A percentile compares a stretch with the other conserved stretches of the same genome.
Conservation (phyloP, 2,329 filamentous ascomycete species). For the Clonostachys byssicola region DNA sequence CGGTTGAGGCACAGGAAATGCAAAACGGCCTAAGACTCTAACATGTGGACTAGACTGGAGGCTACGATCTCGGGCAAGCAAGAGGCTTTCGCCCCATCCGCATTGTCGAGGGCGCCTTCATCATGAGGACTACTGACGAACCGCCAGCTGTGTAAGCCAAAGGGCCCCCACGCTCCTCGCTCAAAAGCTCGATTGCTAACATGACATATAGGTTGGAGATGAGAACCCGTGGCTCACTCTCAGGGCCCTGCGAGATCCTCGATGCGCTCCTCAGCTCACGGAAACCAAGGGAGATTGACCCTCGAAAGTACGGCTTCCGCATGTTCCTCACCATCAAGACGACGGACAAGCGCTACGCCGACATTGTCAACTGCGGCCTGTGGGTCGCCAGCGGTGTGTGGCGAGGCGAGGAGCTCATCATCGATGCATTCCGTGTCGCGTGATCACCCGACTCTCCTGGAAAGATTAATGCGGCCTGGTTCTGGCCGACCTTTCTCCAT, state of each 20-base stretch:
- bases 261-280: slow-evolving; percentile 30
- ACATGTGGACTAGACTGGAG: slow-evolving; percentile 24
- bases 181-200: not conserved
- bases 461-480: not conserved
- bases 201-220: slow-evolving; percentile 27
- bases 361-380: slow-evolving; percentile 42
- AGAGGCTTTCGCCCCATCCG: slow-evolving; percentile 33
- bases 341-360: slow-evolving; percentile 41
- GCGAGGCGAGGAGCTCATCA: slow-evolving; percentile 37
- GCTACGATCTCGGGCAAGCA: slow-evolving; percentile 35
- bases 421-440: slow-evolving; percentile 32
- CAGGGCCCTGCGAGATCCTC: slow-evolving; percentile 37
- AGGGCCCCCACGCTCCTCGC: not conserved
- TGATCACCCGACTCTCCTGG: slow-evolving; percentile 5
- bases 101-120: slow-evolving; percentile 43
- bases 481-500: not conserved
- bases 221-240: slow-evolving; percentile 41
- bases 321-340: slow-evolving; percentile 46
- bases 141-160: slow-evolving; percentile 35
- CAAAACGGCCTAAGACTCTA: not conserved
- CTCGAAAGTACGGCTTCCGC: slow-evolving; percentile 40
- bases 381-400: slow-evolving; percentile 46
- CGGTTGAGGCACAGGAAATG: not conserved
- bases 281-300: slow-evolving; percentile 30
- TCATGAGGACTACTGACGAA: slow-evolving; percentile 41